Evolutionary conservation across 306 rosid species (phyloP).

Genomic region (Dalbergia oliveri): DNA sequence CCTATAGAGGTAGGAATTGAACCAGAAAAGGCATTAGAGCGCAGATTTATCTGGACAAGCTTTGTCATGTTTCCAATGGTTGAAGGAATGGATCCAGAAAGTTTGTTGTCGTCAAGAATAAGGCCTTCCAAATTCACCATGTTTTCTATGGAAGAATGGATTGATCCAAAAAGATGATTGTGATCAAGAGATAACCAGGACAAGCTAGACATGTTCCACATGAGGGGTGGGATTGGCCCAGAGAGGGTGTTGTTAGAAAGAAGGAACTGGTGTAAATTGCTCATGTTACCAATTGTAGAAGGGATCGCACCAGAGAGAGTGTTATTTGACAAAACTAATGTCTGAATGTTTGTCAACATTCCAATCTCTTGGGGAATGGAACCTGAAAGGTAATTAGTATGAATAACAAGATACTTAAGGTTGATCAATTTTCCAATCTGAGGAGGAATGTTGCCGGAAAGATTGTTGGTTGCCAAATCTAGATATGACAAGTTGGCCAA

Average conservation of each 20-base stretch:
- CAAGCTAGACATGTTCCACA: not conserved
- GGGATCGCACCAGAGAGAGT: not conserved
- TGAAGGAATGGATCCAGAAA: not conserved
- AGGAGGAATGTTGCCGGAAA: not conserved
- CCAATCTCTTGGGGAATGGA: conserved; percentile 11
- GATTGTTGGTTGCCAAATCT: not conserved
- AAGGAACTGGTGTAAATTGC: not conserved
- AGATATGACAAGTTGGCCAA: not conserved
- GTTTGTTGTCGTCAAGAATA: rapidly evolving
- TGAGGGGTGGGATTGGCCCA: not conserved
- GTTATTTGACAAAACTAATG: not conserved
- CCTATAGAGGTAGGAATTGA: conserved; percentile 9
- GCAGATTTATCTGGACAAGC: not conserved
- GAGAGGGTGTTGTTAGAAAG: not conserved
- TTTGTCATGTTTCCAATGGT: conserved; percentile 9
- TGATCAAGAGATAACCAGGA: rapidly evolving
- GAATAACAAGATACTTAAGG: not conserved
- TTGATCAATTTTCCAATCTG: conserved; percentile 23
- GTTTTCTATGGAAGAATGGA: not conserved
- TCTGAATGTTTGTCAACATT: not conserved
- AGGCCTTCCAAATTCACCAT: not conserved
- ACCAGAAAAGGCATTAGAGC: not conserved
- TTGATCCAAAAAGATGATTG: not conserved
- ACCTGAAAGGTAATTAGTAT: not conserved
- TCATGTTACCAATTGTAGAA: conserved; percentile 7